A percentile compares a stretch with the other conserved stretches of the same genome.
Conservation (phyloP, 1,139 yeast genomes). For the Protomyces macrosporus region DNA sequence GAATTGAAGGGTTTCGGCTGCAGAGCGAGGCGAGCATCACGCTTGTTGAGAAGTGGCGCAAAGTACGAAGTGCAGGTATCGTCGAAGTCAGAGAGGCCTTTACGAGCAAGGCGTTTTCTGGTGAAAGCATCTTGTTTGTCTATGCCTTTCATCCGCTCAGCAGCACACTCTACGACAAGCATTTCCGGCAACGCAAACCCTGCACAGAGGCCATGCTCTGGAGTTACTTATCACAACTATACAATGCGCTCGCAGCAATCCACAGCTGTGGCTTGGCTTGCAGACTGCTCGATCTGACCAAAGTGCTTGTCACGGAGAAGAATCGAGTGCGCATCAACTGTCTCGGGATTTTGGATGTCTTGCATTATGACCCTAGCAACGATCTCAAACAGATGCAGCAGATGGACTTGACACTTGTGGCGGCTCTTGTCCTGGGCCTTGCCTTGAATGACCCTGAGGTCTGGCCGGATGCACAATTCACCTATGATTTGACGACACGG, state of each 20-base stretch:
- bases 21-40: constrained; percentile 55
- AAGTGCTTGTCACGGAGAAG: constrained; percentile 65
- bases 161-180: constrained; percentile 53
- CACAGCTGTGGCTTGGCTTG: constrained; percentile 63
- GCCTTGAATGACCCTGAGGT: constrained; percentile 32
- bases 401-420: constrained; percentile 55
- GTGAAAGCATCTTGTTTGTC: constrained; percentile 43
- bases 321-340: constrained; percentile 67
- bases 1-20: constrained; percentile 61
- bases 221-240: constrained; percentile 68
- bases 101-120: constrained; percentile 81
- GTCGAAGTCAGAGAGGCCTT: constrained; percentile 74
- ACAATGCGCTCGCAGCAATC: constrained; percentile 58
- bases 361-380: constrained; percentile 39
- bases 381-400: constrained; percentile 43
- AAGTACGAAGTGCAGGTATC: constrained; percentile 52
- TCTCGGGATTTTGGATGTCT: constrained; percentile 66
- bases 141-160: constrained; percentile 31
- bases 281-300: constrained; percentile 58
- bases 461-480: constrained; percentile 36
- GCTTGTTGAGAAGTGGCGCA: constrained; percentile 51
- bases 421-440: constrained; percentile 47
- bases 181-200: constrained; percentile 35
- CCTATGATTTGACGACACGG: constrained; percentile 33
- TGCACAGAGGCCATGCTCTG: constrained; percentile 65